Evolutionary conservation across 129 eudicot species (phyloP).

Genomic region (Erigeron canadensis): DNA sequence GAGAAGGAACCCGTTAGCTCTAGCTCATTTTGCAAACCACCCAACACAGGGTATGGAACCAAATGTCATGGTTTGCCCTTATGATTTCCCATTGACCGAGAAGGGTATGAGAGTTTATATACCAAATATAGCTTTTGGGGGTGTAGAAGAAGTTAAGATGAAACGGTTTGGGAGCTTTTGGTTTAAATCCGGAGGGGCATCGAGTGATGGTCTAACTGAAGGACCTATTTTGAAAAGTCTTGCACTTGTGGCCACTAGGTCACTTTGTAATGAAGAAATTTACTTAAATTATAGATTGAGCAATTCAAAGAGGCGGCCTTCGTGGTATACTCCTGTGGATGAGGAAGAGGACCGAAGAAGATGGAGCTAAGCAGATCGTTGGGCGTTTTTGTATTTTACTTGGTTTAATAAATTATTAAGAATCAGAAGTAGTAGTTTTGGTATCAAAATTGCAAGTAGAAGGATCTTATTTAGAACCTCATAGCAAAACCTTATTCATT

Average conservation of each 20-base stretch:
- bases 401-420: constrained; percentile 28
- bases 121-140: constrained; percentile 75
- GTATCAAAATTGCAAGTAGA: background rate
- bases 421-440: constrained; percentile 22
- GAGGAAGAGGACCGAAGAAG: constrained; percentile 89
- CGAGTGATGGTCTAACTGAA: constrained; percentile 29
- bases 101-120: constrained; percentile 69
- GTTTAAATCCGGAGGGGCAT: constrained; percentile 67
- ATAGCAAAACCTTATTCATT: constrained; percentile 17
- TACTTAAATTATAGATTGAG: constrained; percentile 83
- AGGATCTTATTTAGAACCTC: constrained; percentile 2
- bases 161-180: constrained; percentile 81
- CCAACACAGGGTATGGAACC: constrained; percentile 64
- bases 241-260: constrained; percentile 80
- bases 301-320: constrained; percentile 74
- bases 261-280: constrained; percentile 69
- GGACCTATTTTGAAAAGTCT: constrained; percentile 72
- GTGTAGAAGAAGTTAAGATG: constrained; percentile 58
- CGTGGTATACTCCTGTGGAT: constrained; percentile 89
- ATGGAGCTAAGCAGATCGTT: constrained; percentile 60
- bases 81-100: constrained; percentile 74
- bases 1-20: constrained; percentile 82
- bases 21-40: constrained; percentile 89
- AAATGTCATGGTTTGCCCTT: constrained; percentile 86
- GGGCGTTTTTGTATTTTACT: background rate